These are phyloP conservation scores for Aquilaria agallochum DNA, from an alignment of 441 rosid species.

Conservation along the genomic window DNA sequence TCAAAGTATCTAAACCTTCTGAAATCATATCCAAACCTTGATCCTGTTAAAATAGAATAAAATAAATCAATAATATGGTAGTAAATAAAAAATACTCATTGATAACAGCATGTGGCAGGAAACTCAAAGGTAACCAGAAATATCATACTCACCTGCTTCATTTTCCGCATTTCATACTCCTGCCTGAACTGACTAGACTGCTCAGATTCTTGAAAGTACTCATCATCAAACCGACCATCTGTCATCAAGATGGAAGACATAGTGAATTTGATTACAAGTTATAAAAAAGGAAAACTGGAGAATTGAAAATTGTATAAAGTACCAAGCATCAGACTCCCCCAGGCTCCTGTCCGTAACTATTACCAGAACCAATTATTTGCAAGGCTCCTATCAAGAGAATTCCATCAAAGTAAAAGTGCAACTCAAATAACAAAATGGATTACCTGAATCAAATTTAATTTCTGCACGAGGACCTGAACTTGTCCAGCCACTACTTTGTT, in stretches of 20 bases:
- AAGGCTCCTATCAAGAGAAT: background rate
- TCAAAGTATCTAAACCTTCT: conserved; percentile 87
- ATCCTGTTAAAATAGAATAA: conserved; percentile 45
- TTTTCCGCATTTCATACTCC: conserved; percentile 90
- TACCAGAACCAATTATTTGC: background rate
- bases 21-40: conserved; percentile 94
- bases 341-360: background rate
- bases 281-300: background rate
- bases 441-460: conserved; percentile 95
- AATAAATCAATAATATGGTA: conserved; percentile 6
- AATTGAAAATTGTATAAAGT: background rate
- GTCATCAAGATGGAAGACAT: conserved; percentile 9
- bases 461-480: conserved; percentile 65
- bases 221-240: conserved; percentile 80
- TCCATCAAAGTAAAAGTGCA: conserved; percentile 12
- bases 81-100: background rate
- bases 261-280: background rate
- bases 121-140: conserved; percentile 15
- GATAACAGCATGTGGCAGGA: background rate
- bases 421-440: conserved; percentile 11
- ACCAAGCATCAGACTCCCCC: background rate
- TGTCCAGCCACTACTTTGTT: conserved; percentile 75
- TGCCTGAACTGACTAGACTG: conserved; percentile 73
- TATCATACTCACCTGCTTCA: conserved; percentile 60
- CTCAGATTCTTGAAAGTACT: conserved; percentile 79